phyloP scores from a whole-genome alignment of 345 rosid genomes.

The Linum usitatissimum region DNA sequence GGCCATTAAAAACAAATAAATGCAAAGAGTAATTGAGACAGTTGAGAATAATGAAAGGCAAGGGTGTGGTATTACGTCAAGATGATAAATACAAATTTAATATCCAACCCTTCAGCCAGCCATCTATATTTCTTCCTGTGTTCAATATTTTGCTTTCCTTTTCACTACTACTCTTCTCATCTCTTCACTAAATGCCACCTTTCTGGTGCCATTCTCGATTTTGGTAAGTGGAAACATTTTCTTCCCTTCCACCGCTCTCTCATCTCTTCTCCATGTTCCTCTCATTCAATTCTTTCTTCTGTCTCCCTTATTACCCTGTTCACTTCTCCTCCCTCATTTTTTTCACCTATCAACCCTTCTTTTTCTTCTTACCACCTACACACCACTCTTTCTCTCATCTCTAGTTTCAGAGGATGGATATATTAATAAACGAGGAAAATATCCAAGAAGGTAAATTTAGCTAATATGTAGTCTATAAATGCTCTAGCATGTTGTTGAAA shows the following conservation, averaged over 20 bases:
- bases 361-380: neutral
- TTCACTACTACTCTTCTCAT: constrained; percentile 24
- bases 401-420: neutral
- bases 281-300: neutral
- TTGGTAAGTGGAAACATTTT: constrained; percentile 14
- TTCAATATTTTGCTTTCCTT: constrained; percentile 11
- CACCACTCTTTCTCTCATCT: neutral
- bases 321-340: neutral
- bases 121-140: constrained; percentile 5
- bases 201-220: constrained; percentile 43
- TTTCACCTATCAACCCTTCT: neutral
- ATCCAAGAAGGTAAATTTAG: neutral
- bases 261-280: neutral
- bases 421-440: neutral
- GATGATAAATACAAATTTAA: constrained; percentile 74
- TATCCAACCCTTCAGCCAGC: constrained; percentile 29
- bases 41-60: constrained; percentile 68
- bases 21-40: constrained; percentile 87
- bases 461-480: constrained; percentile 1
- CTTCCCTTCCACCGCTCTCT: neutral
- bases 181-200: constrained; percentile 47
- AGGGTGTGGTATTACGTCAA: constrained; percentile 42
- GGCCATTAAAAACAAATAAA: constrained; percentile 78
- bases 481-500: neutral
- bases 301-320: neutral